phyloP scores from a whole-genome alignment of 306 rosid genomes.

The Rosa chinensis region DNA sequence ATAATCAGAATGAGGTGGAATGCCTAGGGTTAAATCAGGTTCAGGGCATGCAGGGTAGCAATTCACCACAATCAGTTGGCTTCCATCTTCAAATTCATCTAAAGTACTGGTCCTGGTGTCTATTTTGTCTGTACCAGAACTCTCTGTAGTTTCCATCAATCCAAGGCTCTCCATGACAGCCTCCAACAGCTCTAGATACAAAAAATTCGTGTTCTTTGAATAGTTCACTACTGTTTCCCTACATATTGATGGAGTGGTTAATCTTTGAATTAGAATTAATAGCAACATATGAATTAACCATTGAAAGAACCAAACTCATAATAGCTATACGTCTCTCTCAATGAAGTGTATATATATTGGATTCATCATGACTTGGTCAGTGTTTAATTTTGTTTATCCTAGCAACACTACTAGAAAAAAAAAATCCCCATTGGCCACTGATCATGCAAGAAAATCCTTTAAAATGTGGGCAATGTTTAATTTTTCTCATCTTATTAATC shows the following conservation, averaged over 20 bases:
- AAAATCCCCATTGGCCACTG: too few relatives aligned
- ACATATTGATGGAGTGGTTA: background rate
- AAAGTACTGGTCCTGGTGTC: background rate
- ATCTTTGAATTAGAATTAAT: background rate
- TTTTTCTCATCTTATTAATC: too few relatives aligned
- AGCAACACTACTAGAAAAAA: too few relatives aligned
- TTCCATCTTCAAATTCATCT: conserved; percentile 27
- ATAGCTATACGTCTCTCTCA: too few relatives aligned
- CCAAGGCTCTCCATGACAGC: conserved; percentile 34
- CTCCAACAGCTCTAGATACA: conserved; percentile 27
- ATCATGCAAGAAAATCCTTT: too few relatives aligned
- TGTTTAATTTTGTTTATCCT: too few relatives aligned
- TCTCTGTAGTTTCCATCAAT: background rate
- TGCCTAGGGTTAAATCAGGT: conserved; percentile 34
- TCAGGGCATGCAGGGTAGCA: conserved; percentile 40
- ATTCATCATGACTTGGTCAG: too few relatives aligned
- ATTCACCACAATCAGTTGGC: conserved; percentile 30
- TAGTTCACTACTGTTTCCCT: conserved; percentile 19
- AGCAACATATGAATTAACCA: background rate
- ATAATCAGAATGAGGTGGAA: conserved; percentile 36
- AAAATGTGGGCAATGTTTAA: too few relatives aligned
- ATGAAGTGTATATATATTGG: too few relatives aligned
- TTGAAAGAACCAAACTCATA: background rate
- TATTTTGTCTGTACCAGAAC: background rate
- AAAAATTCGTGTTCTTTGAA: conserved; percentile 5